Conservation (phyloP, 257 asterid genomes). For the Agastache rugosa region DNA sequence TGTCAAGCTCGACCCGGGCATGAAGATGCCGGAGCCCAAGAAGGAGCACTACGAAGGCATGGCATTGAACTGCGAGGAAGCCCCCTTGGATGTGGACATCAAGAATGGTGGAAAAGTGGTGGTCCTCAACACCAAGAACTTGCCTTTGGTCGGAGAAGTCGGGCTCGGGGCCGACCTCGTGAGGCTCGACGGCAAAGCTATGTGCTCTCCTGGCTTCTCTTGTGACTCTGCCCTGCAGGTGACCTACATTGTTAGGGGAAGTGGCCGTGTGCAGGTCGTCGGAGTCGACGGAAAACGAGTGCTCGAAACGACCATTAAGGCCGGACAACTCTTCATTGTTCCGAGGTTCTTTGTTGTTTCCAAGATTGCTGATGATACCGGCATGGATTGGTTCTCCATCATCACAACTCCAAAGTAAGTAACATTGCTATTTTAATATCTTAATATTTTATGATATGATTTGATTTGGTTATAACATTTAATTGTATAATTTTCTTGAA, state of each 20-base stretch:
- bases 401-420: constrained; percentile 91
- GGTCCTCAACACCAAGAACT: constrained; percentile 80
- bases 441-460: no score
- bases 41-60: constrained; percentile 53
- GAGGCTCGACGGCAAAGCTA: constrained; percentile 71
- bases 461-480: no score
- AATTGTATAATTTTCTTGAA: background rate
- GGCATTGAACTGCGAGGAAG: constrained; percentile 63
- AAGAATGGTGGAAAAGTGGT: constrained; percentile 66
- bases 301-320: constrained; percentile 66
- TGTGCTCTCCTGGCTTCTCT: constrained; percentile 95
- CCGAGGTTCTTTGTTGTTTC: constrained; percentile 89
- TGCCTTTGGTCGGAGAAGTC: constrained; percentile 83
- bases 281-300: constrained; percentile 82
- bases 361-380: constrained; percentile 76
- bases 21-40: constrained; percentile 58
- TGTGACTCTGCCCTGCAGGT: constrained; percentile 94
- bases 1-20: constrained; percentile 43
- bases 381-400: constrained; percentile 92
- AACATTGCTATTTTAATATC: background rate
- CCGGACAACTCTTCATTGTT: constrained; percentile 74
- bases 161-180: constrained; percentile 90
- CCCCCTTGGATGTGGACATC: constrained; percentile 61
- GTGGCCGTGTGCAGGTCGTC: constrained; percentile 81
- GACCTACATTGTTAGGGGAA: constrained; percentile 80